Evolutionary conservation across 148 eudicot species (phyloP).

Genomic region (Amaranthus hypochondriacus): DNA sequence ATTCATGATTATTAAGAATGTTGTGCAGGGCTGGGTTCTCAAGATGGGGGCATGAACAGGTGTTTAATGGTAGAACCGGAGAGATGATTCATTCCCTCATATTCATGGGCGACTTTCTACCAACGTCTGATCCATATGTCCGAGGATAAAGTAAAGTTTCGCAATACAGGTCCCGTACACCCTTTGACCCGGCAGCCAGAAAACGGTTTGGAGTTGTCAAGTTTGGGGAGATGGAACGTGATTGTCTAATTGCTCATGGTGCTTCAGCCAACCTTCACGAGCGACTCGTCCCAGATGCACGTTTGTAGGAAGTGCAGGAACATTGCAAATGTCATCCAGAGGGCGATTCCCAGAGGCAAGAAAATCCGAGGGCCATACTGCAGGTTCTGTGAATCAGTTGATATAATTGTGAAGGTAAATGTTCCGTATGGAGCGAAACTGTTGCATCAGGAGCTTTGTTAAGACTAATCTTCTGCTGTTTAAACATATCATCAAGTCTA

Average conservation of each 20-base stretch:
- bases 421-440: conserved; percentile 95
- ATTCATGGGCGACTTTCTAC: conserved; percentile 90
- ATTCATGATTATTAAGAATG: not conserved
- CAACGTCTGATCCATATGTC: conserved; percentile 89
- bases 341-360: conserved; percentile 59
- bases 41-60: conserved; percentile 86
- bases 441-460: conserved; percentile 64
- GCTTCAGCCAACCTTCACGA: conserved; percentile 93
- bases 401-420: conserved; percentile 61
- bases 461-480: no score
- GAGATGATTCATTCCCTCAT: conserved; percentile 58
- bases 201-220: conserved; percentile 92
- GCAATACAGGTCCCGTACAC: conserved; percentile 93
- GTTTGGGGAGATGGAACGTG: conserved; percentile 95
- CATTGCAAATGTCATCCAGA: conserved; percentile 63
- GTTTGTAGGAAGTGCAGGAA: conserved; percentile 64
- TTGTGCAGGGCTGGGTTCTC: conserved; percentile 77
- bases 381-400: conserved; percentile 68
- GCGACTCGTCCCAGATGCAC: conserved; percentile 88
- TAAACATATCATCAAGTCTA: no score
- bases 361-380: conserved; percentile 86
- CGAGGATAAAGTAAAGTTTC: conserved; percentile 91
- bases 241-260: conserved; percentile 93
- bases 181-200: conserved; percentile 93
- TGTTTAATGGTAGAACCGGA: conserved; percentile 82